Evolutionary conservation across 2,329 filamentous ascomycete genomes (phyloP), one percentile per base, ranked within the genome.

Genomic region (Claviceps paspali): DNA sequence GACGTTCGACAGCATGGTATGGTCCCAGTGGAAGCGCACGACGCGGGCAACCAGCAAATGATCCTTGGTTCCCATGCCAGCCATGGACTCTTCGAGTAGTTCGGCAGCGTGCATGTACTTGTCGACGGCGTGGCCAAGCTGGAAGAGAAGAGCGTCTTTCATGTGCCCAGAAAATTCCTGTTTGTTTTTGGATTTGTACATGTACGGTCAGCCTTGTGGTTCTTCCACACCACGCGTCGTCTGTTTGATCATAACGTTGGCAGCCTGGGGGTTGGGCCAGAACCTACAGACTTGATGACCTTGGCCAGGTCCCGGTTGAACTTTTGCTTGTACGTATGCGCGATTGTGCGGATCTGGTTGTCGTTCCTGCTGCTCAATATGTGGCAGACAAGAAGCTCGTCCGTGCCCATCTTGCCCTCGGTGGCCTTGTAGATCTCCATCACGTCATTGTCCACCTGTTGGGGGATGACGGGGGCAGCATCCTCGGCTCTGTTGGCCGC

Each of bases 131-230:
- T 79, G 68, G 9, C 71, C 70, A n/a, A 95, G 63, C 56, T 94
- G 85, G 53, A 76, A 77, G 19, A 91, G 61, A 1, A 96, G 69
- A 0, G 85, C 85, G 12, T 83, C 73, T 54, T 87, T 68, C 86
- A 96, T 95, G 54, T 96, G 88, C 1, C 88, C 88, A 0, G 79
- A 82, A 59, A 95, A 95, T 50, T 91, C 77, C 62, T 78, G 42
- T 7, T 7, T 9, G 11, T 18, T 14, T n/a, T n/a, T n/a, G n/a
- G n/a, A n/a, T n/a, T n/a, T n/a, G n/a, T n/a, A n/a, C n/a, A n/a
- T n/a, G n/a, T n/a, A n/a, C n/a, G n/a, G n/a, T n/a, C n/a, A n/a
- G n/a, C n/a, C n/a, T n/a, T n/a, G n/a, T n/a, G n/a, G n/a, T n/a
- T n/a, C n/a, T n/a, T n/a, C n/a, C n/a, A n/a, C n/a, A n/a, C n/a